These are phyloP conservation scores for Aspergillus eucalypticola DNA, from an alignment of 2,329 filamentous ascomycete species.

Conservation along the genomic window DNA sequence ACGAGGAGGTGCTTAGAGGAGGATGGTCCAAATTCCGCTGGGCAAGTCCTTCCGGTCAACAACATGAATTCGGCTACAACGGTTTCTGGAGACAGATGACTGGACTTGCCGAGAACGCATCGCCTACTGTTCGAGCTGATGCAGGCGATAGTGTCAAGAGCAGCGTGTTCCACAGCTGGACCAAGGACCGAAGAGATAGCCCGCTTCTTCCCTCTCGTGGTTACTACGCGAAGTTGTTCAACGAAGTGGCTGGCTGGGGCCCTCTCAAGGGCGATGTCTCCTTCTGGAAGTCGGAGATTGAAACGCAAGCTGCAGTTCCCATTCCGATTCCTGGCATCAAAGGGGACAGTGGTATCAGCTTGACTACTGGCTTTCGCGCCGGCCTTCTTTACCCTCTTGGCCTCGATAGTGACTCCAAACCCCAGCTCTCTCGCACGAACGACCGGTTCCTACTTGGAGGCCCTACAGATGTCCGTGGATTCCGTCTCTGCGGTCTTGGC, in stretches of 20 bases:
- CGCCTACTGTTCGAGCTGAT: constrained; percentile 76
- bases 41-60: constrained; percentile 64
- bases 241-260: constrained; percentile 85
- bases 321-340: constrained; percentile 69
- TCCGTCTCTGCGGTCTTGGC: constrained; percentile 84
- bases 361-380: constrained; percentile 78
- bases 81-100: constrained; percentile 88
- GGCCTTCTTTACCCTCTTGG: constrained; percentile 83
- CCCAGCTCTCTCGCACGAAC: constrained; percentile 76
- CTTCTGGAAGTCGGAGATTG: constrained; percentile 91
- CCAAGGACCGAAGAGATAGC: constrained; percentile 77
- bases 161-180: constrained; percentile 77
- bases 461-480: constrained; percentile 91
- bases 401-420: constrained; percentile 55
- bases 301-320: constrained; percentile 74
- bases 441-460: constrained; percentile 95
- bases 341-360: constrained; percentile 72
- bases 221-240: constrained; percentile 73
- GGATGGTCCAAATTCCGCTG: constrained; percentile 75
- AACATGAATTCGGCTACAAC: constrained; percentile 77
- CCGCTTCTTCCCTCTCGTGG: constrained; percentile 80
- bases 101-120: constrained; percentile 71
- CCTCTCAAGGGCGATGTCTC: constrained; percentile 82
- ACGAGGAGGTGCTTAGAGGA: constrained; percentile 84
- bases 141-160: constrained; percentile 91